phyloP scores from a whole-genome alignment of 768 basidiomycete species.

The Leccinellum rugosiceps region DNA sequence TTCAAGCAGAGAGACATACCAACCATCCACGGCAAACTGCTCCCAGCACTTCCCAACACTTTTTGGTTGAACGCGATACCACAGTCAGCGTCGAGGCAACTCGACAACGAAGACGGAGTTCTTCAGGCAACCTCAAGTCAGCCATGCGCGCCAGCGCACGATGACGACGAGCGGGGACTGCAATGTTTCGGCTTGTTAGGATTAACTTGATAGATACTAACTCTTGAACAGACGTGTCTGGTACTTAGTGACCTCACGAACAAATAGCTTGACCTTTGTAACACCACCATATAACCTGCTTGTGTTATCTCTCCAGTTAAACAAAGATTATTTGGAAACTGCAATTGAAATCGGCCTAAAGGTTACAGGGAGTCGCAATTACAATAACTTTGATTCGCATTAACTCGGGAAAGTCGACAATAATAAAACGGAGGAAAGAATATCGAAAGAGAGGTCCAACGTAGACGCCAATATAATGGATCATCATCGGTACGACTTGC shows the following conservation, averaged over 20 bases:
- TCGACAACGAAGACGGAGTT: slow-evolving; percentile 31
- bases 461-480: slow-evolving; percentile 9
- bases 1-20: slow-evolving; percentile 23
- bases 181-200: slow-evolving; percentile 1
- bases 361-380: slow-evolving; percentile 28
- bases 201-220: background rate
- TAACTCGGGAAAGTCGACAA: slow-evolving; percentile 22
- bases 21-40: slow-evolving; percentile 27
- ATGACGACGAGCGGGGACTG: slow-evolving; percentile 14
- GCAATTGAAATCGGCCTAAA: slow-evolving; percentile 16
- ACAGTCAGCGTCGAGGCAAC: slow-evolving; percentile 27
- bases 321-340: slow-evolving; percentile 13
- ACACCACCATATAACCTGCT: slow-evolving; percentile 15
- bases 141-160: slow-evolving; percentile 34
- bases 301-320: slow-evolving; percentile 7
- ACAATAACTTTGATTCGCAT: slow-evolving; percentile 26
- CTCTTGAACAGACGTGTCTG: slow-evolving; percentile 10
- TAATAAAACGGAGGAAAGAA: slow-evolving; percentile 18
- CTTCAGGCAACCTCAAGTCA: slow-evolving; percentile 34
- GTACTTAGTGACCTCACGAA: slow-evolving; percentile 1
- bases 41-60: slow-evolving; percentile 18
- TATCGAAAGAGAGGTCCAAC: slow-evolving; percentile 21
- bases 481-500: slow-evolving; percentile 61
- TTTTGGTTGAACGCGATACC: slow-evolving; percentile 29
- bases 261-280: slow-evolving; percentile 19